These are phyloP conservation scores for Vicia sativa DNA, from an alignment of 306 rosid species.

Conservation along the genomic window DNA sequence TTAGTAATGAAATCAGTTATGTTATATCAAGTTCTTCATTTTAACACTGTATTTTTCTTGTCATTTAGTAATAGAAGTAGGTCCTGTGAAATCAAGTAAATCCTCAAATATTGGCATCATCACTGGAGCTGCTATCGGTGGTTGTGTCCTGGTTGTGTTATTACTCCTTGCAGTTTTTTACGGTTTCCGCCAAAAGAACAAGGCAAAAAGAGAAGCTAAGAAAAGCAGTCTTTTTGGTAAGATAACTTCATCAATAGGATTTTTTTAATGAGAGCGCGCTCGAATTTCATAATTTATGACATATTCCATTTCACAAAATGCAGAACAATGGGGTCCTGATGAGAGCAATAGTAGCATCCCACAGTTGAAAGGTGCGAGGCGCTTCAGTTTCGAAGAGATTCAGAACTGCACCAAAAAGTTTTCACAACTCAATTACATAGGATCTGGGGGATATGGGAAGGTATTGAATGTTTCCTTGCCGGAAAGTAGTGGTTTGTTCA, in stretches of 20 bases:
- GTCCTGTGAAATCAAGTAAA: conserved; percentile 29
- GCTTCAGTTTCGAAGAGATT: conserved; percentile 74
- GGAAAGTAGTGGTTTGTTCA: not conserved
- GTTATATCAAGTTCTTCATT: conserved; percentile 11
- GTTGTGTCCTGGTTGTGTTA: conserved; percentile 52
- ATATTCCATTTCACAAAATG: conserved; percentile 40
- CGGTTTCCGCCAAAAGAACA: conserved; percentile 56
- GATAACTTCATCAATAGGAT: not conserved
- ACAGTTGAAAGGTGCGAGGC: conserved; percentile 65
- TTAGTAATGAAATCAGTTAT: conserved; percentile 16
- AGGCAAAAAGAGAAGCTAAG: conserved; percentile 46
- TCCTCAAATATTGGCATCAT: conserved; percentile 46
- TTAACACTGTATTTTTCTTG: conserved; percentile 12
- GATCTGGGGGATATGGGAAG: conserved; percentile 85
- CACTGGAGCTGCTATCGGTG: conserved; percentile 70
- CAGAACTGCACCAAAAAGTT: conserved; percentile 57
- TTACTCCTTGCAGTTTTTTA: conserved; percentile 53
- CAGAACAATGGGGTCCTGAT: conserved; percentile 53
- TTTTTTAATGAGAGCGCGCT: not conserved
- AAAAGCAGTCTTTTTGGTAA: conserved; percentile 52
- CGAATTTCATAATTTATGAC: conserved; percentile 1
- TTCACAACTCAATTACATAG: conserved; percentile 31
- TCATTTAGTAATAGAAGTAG: conserved; percentile 17
- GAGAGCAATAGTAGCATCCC: conserved; percentile 49
- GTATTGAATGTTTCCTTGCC: conserved; percentile 35